Base-by-base conservation (phyloP, 2,329 filamentous ascomycete species). In the Fusarium transvaalense region DNA sequence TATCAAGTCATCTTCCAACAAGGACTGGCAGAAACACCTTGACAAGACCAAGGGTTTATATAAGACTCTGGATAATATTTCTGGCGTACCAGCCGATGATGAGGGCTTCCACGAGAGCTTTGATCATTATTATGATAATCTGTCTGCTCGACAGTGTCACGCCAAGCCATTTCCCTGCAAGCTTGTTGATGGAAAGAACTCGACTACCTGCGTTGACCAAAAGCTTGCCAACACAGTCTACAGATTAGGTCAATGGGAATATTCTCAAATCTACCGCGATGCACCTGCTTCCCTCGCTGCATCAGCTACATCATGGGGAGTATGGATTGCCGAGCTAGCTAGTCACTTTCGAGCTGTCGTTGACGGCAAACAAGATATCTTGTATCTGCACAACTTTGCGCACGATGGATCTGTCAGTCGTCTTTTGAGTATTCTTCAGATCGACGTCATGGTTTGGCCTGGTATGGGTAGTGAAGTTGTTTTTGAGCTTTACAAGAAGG, bases 81-180 rank as follows among this genome's bases (percentile, higher is more conserved):
- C 91, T 0, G 91, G 90, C 31, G 86, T 96, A 1, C 75, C 84
- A 1, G 64, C 82, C 0, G 78, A 78, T 34, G 85, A 89, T 62
- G 74, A 76, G 1, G 89, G 83, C 5, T 96, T 92, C 82, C 92
- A 95, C 74, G 83, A 79, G 39, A 89, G 85, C 54, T 90, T 91
- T 72, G 93, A 96, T 75, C 92, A 94, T 78, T 96, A 96, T 80
- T 96, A 90, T 73, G 93, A 96, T 76, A 96, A 94, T 74, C 84
- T 96, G 2, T 93, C 91, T 0, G 90, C 92, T 0, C 85, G 92
- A 0, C 90, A 93, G 75, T 96, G 92, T 76, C 92, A 96, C 75
- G 81, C 78, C 19, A 92, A 91, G 73, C 86, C 91, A 0, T 81
- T 94, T 1, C 92, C 92, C 0, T 95, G 92, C 79, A 87, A 85